These are phyloP conservation scores for Blechomonas ayalai DNA, from an alignment of 208 protist species.

Conservation along the genomic window DNA sequence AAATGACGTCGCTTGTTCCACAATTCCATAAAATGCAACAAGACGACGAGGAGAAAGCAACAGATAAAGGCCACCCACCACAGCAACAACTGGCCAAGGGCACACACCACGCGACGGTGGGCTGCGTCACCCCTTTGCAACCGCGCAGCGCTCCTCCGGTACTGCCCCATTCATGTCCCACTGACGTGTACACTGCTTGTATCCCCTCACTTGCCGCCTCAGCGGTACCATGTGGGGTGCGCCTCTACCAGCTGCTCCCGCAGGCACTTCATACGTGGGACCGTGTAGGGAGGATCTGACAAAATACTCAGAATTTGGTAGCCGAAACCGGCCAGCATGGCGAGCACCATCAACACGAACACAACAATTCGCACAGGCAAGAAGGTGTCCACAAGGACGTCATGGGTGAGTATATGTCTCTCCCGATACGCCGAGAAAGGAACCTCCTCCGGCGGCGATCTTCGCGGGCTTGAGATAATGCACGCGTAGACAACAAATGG, in stretches of 20 bases:
- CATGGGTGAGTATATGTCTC: slow-evolving; percentile 23
- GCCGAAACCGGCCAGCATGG: slow-evolving; percentile 28
- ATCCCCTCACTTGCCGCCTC: too few relatives aligned
- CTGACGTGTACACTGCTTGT: too few relatives aligned
- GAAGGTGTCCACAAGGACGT: slow-evolving; percentile 47
- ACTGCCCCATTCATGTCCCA: too few relatives aligned
- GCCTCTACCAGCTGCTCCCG: slow-evolving; percentile 67
- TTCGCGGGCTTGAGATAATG: slow-evolving; percentile 42
- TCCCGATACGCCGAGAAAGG: slow-evolving; percentile 36
- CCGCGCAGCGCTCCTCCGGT: too few relatives aligned
- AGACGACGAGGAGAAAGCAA: slow-evolving; percentile 1
- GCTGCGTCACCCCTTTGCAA: too few relatives aligned
- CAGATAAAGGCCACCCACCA: too few relatives aligned
- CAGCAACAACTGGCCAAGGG: too few relatives aligned
- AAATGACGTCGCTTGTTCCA: too few relatives aligned
- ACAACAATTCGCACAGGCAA: slow-evolving; percentile 52
- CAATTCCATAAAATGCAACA: slow-evolving; percentile 7
- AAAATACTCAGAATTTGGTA: slow-evolving; percentile 29
- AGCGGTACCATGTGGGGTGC: slow-evolving; percentile 76
- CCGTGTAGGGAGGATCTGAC: slow-evolving; percentile 44
- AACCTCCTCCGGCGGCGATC: not conserved
- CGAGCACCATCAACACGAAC: slow-evolving; percentile 34
- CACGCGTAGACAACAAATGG: slow-evolving; percentile 74
- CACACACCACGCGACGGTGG: too few relatives aligned
- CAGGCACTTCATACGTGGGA: slow-evolving; percentile 64